Evolutionary conservation across 495 filamentous ascomycete species (phyloP).

Genomic region (Paragyromitra xinjiangensis): DNA sequence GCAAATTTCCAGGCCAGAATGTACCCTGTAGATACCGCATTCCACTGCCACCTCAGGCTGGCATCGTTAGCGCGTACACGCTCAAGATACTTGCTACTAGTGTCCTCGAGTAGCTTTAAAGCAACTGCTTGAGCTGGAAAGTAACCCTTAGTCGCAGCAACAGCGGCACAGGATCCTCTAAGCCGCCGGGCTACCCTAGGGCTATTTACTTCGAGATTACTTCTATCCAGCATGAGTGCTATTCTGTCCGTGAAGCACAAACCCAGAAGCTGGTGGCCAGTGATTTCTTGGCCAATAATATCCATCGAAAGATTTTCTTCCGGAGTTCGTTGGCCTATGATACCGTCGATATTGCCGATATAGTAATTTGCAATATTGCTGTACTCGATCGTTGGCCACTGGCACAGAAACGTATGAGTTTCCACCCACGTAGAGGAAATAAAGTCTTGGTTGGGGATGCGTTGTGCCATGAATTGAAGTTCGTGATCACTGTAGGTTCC

Average conservation of each 20-base stretch:
- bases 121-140: conserved; percentile 23
- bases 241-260: conserved; percentile 27
- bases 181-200: conserved; percentile 1
- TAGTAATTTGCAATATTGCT: not conserved
- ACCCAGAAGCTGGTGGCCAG: conserved; percentile 16
- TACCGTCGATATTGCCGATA: conserved; percentile 1
- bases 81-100: conserved; percentile 10
- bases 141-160: conserved; percentile 19
- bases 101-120: conserved; percentile 2
- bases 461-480: not conserved
- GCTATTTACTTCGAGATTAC: not conserved
- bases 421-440: conserved; percentile 2
- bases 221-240: not conserved
- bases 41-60: conserved; percentile 16
- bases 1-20: conserved; percentile 34
- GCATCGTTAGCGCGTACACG: conserved; percentile 7
- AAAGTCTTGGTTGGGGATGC: not conserved
- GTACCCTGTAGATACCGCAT: conserved; percentile 26
- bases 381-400: not conserved
- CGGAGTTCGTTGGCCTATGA: not conserved
- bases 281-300: conserved; percentile 29
- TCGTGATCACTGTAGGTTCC: not conserved
- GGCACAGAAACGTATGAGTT: conserved; percentile 15
- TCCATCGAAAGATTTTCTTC: conserved; percentile 6
- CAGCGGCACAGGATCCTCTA: conserved; percentile 13